Percentiles rank a stretch among this genome's conserved stretches.
These are phyloP conservation scores for Capsicum pubescens DNA, from an alignment of 257 asterid species.

Conservation along the genomic window DNA sequence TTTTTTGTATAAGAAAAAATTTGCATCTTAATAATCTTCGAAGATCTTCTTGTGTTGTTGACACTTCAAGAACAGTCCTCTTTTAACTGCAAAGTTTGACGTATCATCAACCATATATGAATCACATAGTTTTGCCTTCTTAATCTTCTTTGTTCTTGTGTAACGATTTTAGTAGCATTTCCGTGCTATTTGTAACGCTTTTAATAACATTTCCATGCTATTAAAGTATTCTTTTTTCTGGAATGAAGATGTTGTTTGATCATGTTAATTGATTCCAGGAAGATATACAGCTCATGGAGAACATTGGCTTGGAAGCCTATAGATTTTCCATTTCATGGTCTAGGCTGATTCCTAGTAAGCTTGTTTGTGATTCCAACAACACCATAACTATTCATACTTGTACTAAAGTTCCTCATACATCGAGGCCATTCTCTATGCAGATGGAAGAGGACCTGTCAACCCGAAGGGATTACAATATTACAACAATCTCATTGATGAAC, in stretches of 20 bases:
- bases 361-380: not conserved
- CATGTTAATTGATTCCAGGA: slow-evolving; percentile 30
- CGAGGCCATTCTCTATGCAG: slow-evolving; percentile 24
- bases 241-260: not conserved
- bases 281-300: slow-evolving; percentile 28
- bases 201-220: not conserved
- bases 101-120: no score
- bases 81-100: no score
- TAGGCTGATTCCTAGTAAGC: slow-evolving; percentile 40
- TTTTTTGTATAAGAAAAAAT: no score
- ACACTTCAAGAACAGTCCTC: no score
- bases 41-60: no score
- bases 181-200: not conserved
- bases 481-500: slow-evolving; percentile 48
- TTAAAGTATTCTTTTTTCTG: not conserved
- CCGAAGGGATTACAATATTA: slow-evolving; percentile 29
- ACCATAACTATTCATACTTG: not conserved
- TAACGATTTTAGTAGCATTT: not conserved
- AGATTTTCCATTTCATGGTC: slow-evolving; percentile 47
- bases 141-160: no score
- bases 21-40: no score
- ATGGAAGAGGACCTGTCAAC: slow-evolving; percentile 40
- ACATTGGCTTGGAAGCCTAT: slow-evolving; percentile 20
- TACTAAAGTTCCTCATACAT: not conserved
- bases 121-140: no score